Evolutionary conservation across 306 rosid genomes (phyloP), one percentile per base, ranked within the genome.

Genomic region (Lathyrus sativus): DNA sequence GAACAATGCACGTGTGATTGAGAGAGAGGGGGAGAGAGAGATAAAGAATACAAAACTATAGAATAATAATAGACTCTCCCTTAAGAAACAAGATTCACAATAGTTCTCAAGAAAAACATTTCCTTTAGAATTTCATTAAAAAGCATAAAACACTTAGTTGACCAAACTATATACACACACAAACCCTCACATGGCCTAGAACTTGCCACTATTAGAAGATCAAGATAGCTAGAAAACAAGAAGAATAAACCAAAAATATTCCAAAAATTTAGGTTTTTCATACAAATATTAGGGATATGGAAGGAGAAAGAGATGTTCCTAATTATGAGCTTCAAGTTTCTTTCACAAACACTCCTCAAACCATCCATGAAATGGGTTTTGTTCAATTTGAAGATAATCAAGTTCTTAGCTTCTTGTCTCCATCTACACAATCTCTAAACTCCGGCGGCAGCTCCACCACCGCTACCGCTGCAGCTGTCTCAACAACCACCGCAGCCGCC

Each of bases 351-450:
- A 76, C 78, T 22, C 81, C 82, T 26, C 86, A 78, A 61, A 70
- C 80, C 51, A 84, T 82, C 70, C 87, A 83, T 3, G 87, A 89
- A 38, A 78, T 92, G 88, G 90, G 91, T 14, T 92, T 87, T 68
- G 89, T 83, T 12, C 96, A 90, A 42, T 90, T 89, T 53, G 90
- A 90, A 71, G 90, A 86, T 70, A 85, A 77, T 68, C 93, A 89
- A 11, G 89, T 90, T 5, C 85, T 90, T 71, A 90, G 96, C 75
- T 92, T 92, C 85, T 72, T 92, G 74, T 78, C 89, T 4, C 87
- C 95, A 3, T 73, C 83, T 2, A 12, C 73, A 4, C 85, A 81
- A 57, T 73, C 69, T 3, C 72, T 51, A 61, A 74, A 26, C 48
- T 33, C 37, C 1, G 79, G 57, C 33, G 4, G 33, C 31, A 11